Base-by-base conservation (phyloP, 345 rosid species). In the Cardamine chenopodiifolia region DNA sequence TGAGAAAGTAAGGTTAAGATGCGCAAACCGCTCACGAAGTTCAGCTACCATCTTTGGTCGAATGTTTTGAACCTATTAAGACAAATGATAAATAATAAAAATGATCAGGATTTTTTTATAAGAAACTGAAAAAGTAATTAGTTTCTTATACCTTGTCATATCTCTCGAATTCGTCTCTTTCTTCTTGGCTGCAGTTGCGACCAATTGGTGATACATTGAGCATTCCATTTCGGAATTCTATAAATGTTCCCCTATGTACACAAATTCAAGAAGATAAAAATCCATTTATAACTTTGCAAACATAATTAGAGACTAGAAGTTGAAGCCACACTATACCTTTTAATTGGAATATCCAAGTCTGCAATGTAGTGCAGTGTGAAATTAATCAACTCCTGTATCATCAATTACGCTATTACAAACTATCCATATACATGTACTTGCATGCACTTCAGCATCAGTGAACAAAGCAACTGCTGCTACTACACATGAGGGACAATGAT, bases 171-270 rank as follows among this genome's bases (percentile, higher is more conserved):
- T 95, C 98, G 6, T 89, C 99, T 79, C 99, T 90, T 87, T 95
- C 99, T 85, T 95, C 97, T 80, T 90, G 99, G 87, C 96, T 95
- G 86, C 99, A 95, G 84, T 95, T 95, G 56, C 94, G 88, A 44
- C 99, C 98, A 76, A 95, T 95, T 22, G 99, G 99, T 63, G 97
- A 95, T 66, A 95, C 92, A 75, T 95, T 95, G 75, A 95, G 73
- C 99, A 95, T 95, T 35, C 99, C 99, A 82, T 85, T 95, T 44
- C 98, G 87, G 83, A 95, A 95, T 76, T 95, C 99, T 50, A 95
- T 89, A 70, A 95, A 95, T 62, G 99, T 95, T 71, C 99, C 99
- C 85, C 99, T 95, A 35, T 54, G 66, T 13, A 73, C 10, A 54
- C 66, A 78, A 13, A 64, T 42, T 72, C 64, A 78, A 25, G 26